These are phyloP conservation scores for Leccinum variabile DNA, from an alignment of 1,284 basidiomycete genomes.

Conservation along the genomic window DNA sequence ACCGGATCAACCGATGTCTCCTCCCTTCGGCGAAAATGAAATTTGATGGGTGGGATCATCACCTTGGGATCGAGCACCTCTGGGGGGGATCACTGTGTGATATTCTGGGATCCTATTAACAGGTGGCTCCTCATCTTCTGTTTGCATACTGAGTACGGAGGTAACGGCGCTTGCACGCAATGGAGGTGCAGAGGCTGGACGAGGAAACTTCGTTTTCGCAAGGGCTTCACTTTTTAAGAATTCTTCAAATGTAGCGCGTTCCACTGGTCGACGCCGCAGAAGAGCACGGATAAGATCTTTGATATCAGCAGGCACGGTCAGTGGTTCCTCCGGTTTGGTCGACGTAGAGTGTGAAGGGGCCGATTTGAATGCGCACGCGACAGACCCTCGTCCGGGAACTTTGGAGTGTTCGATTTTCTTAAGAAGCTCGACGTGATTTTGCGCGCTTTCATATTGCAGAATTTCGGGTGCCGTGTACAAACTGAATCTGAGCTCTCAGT, in stretches of 20 bases:
- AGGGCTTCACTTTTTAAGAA: constrained; percentile 87
- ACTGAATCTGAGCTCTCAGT: constrained; percentile 40
- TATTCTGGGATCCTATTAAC: constrained; percentile 53
- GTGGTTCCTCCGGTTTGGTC: constrained; percentile 39
- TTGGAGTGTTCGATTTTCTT: constrained; percentile 88
- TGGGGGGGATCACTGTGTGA: constrained; percentile 64
- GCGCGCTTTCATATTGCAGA: constrained; percentile 92
- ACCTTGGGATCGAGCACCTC: constrained; percentile 75
- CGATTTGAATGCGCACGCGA: constrained; percentile 29
- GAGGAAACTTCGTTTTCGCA: constrained; percentile 76
- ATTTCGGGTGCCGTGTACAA: constrained; percentile 99
- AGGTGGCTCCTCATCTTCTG: constrained; percentile 33
- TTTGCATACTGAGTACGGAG: constrained; percentile 21
- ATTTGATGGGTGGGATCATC: constrained; percentile 77
- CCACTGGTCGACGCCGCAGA: constrained; percentile 81
- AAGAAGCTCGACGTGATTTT: constrained; percentile 94
- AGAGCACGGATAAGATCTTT: constrained; percentile 85
- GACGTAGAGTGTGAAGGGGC: constrained; percentile 19
- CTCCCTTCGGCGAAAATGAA: constrained; percentile 57
- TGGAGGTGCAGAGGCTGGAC: constrained; percentile 36
- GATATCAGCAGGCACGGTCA: constrained; percentile 77
- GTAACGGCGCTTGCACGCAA: constrained; percentile 13
- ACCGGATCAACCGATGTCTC: constrained; percentile 21
- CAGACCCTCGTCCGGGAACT: constrained; percentile 87
- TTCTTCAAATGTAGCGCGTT: constrained; percentile 88